phyloP scores from a whole-genome alignment of 2,329 filamentous ascomycete genomes.

The Dothistroma septosporum region DNA sequence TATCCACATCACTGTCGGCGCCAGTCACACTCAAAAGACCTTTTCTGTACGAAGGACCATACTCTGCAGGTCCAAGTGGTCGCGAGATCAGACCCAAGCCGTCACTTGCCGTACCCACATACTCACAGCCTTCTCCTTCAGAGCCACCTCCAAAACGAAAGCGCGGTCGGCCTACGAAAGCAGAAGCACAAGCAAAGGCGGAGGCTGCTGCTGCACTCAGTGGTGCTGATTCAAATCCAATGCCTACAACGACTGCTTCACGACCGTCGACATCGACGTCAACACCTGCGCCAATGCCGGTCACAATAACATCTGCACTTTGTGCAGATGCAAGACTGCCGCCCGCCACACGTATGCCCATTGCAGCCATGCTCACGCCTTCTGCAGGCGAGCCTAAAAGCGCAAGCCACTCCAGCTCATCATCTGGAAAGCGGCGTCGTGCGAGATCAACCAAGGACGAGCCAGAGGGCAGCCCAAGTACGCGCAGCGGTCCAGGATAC shows the following conservation, averaged over 20 bases:
- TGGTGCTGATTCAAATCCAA: constrained; percentile 39
- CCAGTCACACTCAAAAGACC: constrained; percentile 26
- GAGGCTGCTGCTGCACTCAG: constrained; percentile 33
- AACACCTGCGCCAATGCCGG: constrained; percentile 8
- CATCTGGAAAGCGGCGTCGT: constrained; percentile 32
- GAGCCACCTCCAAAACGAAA: constrained; percentile 41
- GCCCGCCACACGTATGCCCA: constrained; percentile 31
- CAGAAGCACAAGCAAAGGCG: constrained; percentile 43
- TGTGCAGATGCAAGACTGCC: constrained; percentile 8
- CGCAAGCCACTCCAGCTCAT: constrained; percentile 29
- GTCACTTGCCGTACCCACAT: constrained; percentile 20
- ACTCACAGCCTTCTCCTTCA: constrained; percentile 23
- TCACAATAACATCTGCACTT: not conserved
- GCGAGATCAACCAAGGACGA: constrained; percentile 27
- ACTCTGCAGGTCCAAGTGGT: constrained; percentile 32
- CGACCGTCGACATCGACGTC: constrained; percentile 13
- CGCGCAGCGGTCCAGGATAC: constrained; percentile 19
- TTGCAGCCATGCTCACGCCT: constrained; percentile 34
- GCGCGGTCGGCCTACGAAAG: constrained; percentile 47
- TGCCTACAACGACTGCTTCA: constrained; percentile 23
- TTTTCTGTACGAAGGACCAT: constrained; percentile 28
- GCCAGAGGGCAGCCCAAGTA: constrained; percentile 14
- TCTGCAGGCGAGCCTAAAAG: constrained; percentile 25
- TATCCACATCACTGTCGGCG: constrained; percentile 29
- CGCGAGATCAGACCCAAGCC: constrained; percentile 47